Percentiles rank a stretch among this genome's conserved stretches.
phyloP scores from a whole-genome alignment of 2,329 filamentous ascomycete genomes.

The Coleophoma cylindrospora region DNA sequence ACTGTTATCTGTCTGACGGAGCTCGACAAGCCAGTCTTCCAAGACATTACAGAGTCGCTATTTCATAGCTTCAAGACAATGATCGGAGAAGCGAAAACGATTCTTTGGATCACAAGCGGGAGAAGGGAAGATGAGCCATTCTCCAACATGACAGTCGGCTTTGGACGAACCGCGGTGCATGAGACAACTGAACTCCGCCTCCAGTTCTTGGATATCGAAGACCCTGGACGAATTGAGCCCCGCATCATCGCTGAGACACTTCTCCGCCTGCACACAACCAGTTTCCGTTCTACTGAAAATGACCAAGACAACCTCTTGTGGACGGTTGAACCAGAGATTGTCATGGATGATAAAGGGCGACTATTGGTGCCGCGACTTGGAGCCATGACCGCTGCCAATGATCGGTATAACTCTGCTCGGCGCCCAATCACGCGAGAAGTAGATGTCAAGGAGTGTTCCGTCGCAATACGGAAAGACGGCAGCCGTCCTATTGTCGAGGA shows the following conservation, averaged over 20 bases:
- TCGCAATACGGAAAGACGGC: background rate
- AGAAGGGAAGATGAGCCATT: conserved; percentile 3
- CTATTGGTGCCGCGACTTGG: conserved; percentile 6
- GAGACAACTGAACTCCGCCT: conserved; percentile 3
- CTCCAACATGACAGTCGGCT: conserved; percentile 8
- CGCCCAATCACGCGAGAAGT: conserved; percentile 2
- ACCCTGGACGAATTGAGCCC: background rate
- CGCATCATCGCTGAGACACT: conserved; percentile 3
- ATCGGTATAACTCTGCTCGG: conserved; percentile 6
- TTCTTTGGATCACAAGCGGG: conserved; percentile 9
- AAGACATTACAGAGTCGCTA: conserved; percentile 11
- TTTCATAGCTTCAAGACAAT: conserved; percentile 11
- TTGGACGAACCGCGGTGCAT: conserved; percentile 1
- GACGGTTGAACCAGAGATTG: conserved; percentile 6
- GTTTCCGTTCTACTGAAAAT: background rate
- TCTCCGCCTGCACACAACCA: conserved; percentile 1
- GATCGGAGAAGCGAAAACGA: conserved; percentile 3
- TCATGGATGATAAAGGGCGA: conserved; percentile 2
- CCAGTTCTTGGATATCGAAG: conserved; percentile 7
- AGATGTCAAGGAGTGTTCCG: background rate
- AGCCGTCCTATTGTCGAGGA: background rate
- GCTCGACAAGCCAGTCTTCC: conserved; percentile 22
- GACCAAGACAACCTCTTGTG: background rate
- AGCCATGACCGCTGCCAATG: background rate
- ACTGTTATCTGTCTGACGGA: conserved; percentile 15